phyloP scores from a whole-genome alignment of 2,329 filamentous ascomycete genomes.

The Beauveria sp. region DNA sequence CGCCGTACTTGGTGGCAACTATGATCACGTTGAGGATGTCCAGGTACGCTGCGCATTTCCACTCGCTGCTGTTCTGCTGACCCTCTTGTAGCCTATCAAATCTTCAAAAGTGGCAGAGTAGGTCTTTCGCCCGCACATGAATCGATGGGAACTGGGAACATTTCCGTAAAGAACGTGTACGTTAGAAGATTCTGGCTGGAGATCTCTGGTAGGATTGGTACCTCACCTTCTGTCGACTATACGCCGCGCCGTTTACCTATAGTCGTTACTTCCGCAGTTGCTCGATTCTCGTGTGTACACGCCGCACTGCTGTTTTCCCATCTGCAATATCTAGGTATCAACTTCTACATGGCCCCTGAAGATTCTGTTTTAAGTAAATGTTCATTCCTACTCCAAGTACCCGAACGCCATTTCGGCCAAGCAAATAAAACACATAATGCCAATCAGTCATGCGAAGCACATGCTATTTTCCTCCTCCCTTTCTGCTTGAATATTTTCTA shows the following conservation, averaged over 20 bases:
- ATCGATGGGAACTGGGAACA: constrained; percentile 25
- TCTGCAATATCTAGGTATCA: constrained; percentile 2
- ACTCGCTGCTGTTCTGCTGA: neutral
- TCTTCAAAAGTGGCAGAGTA: constrained; percentile 35
- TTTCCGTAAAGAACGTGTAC: neutral
- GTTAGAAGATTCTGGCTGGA: neutral
- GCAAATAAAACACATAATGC: constrained; percentile 2
- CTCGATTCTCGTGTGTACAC: neutral
- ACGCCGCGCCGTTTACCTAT: neutral
- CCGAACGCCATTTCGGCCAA: constrained; percentile 14
- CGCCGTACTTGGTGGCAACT: constrained; percentile 38
- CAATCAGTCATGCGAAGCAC: neutral
- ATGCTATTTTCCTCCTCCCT: neutral
- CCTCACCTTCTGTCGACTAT: neutral
- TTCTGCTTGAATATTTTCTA: constrained; percentile 23
- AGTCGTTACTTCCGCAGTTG: neutral
- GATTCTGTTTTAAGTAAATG: neutral
- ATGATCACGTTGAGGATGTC: constrained; percentile 40
- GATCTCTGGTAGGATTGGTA: neutral
- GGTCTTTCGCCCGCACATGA: constrained; percentile 25
- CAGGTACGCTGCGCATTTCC: constrained; percentile 22
- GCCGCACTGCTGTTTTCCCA: neutral
- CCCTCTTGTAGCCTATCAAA: constrained; percentile 30
- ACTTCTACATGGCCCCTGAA: neutral
- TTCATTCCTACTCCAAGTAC: constrained; percentile 4